Percentiles rank a stretch among this genome's conserved stretches.
phyloP scores from a whole-genome alignment of 257 asterid genomes.

The Paulownia fortunei region DNA sequence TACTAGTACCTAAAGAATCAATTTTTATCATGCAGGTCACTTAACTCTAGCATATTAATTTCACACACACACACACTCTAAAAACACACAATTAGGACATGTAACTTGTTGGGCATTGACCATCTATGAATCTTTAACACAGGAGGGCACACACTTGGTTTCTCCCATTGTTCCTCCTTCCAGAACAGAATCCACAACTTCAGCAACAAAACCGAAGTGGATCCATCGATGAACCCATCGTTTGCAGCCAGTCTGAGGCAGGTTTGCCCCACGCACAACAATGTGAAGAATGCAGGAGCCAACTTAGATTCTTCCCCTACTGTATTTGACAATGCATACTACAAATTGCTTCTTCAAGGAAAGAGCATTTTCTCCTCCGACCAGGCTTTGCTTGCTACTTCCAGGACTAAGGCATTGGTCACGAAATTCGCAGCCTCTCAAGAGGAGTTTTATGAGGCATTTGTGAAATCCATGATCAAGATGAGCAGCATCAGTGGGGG shows the following conservation, averaged over 20 bases:
- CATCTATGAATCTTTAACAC: too few relatives aligned
- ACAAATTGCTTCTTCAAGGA: constrained; percentile 71
- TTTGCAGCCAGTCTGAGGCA: constrained; percentile 62
- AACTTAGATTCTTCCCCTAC: constrained; percentile 69
- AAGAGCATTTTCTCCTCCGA: constrained; percentile 77
- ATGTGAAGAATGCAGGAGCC: constrained; percentile 65
- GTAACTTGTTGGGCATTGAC: too few relatives aligned
- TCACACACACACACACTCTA: too few relatives aligned
- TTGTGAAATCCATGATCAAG: constrained; percentile 79
- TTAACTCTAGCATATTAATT: too few relatives aligned
- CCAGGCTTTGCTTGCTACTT: constrained; percentile 58
- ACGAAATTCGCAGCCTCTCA: constrained; percentile 60
- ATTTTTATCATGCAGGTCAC: too few relatives aligned
- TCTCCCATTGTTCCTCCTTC: constrained; percentile 89
- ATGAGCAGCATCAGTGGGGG: constrained; percentile 72
- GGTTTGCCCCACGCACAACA: constrained; percentile 72
- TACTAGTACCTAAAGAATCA: too few relatives aligned
- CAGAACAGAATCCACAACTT: constrained; percentile 85
- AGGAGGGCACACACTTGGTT: constrained; percentile 96
- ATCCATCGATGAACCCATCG: constrained; percentile 62
- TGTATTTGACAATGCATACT: constrained; percentile 74
- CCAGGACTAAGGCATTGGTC: constrained; percentile 62
- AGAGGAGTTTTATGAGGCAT: constrained; percentile 57
- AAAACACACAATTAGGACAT: too few relatives aligned
- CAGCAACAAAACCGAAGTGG: constrained; percentile 47